Conservation (phyloP, 2,329 filamentous ascomycete species). For the Diaporthe destruens region DNA sequence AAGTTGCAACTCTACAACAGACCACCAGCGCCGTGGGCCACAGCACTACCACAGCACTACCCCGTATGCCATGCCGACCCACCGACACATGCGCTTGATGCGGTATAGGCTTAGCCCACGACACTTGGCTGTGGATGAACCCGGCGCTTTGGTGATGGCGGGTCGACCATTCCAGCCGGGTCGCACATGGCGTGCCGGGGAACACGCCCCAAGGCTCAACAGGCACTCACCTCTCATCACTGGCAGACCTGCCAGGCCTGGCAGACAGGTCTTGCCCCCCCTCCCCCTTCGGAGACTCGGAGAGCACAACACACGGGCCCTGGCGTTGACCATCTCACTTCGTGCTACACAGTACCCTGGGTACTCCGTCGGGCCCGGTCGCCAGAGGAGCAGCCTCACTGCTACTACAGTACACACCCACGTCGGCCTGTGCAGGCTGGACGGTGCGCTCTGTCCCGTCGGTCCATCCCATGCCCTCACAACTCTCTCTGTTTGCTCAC, state of each 20-base stretch:
- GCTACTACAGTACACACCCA: slow-evolving; percentile 1
- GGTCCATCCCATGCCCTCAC: slow-evolving; percentile 1
- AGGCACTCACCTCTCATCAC: background rate
- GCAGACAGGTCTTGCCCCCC: too few relatives aligned
- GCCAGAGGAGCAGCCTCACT: slow-evolving; percentile 10
- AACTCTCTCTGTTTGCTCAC: background rate
- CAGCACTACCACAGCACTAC: background rate
- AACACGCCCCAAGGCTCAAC: background rate
- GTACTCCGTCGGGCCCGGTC: slow-evolving; percentile 25
- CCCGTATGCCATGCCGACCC: slow-evolving; percentile 5
- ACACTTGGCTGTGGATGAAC: slow-evolving; percentile 29
- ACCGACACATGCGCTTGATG: slow-evolving; percentile 18
- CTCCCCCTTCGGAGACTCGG: slow-evolving; percentile 22
- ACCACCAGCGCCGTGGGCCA: background rate
- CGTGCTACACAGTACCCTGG: background rate
- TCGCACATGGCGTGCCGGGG: slow-evolving; percentile 30
- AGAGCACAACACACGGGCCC: slow-evolving; percentile 35
- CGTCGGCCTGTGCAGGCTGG: slow-evolving; percentile 2
- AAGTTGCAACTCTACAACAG: background rate
- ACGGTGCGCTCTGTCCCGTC: background rate
- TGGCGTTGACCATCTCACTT: slow-evolving; percentile 32
- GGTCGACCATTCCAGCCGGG: slow-evolving; percentile 28
- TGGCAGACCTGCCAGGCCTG: background rate
- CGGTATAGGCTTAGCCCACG: slow-evolving; percentile 3
- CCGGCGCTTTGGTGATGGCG: slow-evolving; percentile 34